phyloP scores from a whole-genome alignment of 306 rosid genomes.

The Dryas drummondii region DNA sequence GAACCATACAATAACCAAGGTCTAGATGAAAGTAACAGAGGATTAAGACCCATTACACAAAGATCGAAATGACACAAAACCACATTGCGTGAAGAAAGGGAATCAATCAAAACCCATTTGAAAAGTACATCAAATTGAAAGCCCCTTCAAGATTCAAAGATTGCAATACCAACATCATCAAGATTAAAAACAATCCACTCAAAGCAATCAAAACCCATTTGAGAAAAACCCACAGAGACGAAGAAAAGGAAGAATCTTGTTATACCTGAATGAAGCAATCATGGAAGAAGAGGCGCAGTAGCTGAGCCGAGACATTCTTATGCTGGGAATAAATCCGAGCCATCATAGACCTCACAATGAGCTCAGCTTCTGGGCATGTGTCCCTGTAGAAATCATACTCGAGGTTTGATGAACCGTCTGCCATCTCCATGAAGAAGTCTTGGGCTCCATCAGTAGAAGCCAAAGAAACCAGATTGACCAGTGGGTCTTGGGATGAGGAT shows the following conservation, averaged over 20 bases:
- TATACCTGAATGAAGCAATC: slow-evolving; percentile 79
- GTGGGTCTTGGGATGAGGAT: slow-evolving; percentile 1
- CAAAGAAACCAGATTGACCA: slow-evolving; percentile 4
- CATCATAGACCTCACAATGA: slow-evolving; percentile 44
- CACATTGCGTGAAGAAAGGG: too few species aligned
- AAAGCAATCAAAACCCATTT: neutral
- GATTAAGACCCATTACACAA: too few species aligned
- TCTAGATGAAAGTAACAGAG: too few species aligned
- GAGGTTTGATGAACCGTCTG: slow-evolving; percentile 30
- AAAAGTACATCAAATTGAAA: too few species aligned
- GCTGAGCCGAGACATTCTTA: slow-evolving; percentile 51
- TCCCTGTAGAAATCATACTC: slow-evolving; percentile 57
- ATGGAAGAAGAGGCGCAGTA: slow-evolving; percentile 85
- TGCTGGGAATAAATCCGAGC: slow-evolving; percentile 50
- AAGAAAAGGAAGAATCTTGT: neutral
- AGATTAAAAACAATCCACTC: neutral
- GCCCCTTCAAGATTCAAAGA: too few species aligned
- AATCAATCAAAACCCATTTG: neutral
- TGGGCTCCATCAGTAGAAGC: neutral
- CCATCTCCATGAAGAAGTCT: slow-evolving; percentile 19
- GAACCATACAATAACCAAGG: too few species aligned
- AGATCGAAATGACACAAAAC: too few species aligned
- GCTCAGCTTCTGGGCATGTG: slow-evolving; percentile 67
- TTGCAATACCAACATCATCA: neutral
- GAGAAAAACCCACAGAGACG: neutral